Evolutionary conservation across 2,329 filamentous ascomycete genomes (phyloP).

Genomic region (Atkinsonella texensis): DNA sequence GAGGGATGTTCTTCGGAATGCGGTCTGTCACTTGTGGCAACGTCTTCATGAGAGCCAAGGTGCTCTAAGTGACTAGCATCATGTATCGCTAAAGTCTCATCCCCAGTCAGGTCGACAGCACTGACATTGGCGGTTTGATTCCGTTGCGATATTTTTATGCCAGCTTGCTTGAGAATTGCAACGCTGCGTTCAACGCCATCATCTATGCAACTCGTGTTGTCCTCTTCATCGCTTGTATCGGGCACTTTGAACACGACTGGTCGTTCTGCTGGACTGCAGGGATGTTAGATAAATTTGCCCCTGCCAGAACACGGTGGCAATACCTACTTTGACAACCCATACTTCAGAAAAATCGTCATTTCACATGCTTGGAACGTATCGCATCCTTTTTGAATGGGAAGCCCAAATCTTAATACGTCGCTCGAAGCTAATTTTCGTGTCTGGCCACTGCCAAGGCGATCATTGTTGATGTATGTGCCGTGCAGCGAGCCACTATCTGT

Average conservation of each 20-base stretch:
- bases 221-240: constrained; percentile 26
- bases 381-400: constrained; percentile 21
- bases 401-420: constrained; percentile 25
- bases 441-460: constrained; percentile 11
- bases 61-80: background rate
- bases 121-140: constrained; percentile 9
- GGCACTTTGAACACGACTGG: constrained; percentile 28
- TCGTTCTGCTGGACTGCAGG: constrained; percentile 14
- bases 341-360: constrained; percentile 22
- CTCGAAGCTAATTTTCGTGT: constrained; percentile 13
- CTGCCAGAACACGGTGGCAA: background rate
- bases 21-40: background rate
- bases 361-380: constrained; percentile 26
- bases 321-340: constrained; percentile 15
- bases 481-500: constrained; percentile 39
- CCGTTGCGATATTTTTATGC: constrained; percentile 10
- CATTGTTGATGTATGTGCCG: constrained; percentile 35
- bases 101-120: constrained; percentile 13
- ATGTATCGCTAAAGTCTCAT: background rate
- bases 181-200: constrained; percentile 14
- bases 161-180: constrained; percentile 16
- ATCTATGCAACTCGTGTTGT: constrained; percentile 16
- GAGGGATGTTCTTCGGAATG: background rate
- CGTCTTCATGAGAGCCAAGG: background rate
- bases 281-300: background rate